A percentile compares a stretch with the other conserved stretches of the same genome.
Evolutionary conservation across 768 basidiomycete species (phyloP).

Genomic region (Russula earlei): DNA sequence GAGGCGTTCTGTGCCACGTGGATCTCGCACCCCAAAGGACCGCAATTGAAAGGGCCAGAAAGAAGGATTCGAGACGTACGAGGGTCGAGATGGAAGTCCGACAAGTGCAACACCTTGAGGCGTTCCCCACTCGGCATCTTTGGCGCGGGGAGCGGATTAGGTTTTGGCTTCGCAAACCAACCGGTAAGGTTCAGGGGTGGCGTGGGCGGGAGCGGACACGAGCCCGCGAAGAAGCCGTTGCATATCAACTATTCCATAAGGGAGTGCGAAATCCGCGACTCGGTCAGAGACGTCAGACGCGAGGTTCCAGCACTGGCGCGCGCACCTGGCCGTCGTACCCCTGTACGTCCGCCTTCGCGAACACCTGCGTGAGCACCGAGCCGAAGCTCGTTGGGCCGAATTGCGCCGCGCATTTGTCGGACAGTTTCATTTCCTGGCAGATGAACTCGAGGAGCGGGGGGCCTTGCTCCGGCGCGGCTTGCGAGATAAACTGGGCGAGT

Average conservation of each 20-base stretch:
- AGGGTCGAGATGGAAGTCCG: constrained; percentile 70
- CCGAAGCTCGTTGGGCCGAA: constrained; percentile 46
- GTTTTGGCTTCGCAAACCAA: constrained; percentile 76
- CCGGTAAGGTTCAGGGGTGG: constrained; percentile 50
- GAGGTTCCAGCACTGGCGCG: background rate
- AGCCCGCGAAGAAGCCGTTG: constrained; percentile 41
- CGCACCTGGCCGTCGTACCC: constrained; percentile 65
- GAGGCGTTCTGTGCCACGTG: no score
- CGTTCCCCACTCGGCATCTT: constrained; percentile 54
- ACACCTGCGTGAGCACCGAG: constrained; percentile 57
- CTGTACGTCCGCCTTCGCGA: constrained; percentile 60
- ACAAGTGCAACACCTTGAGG: constrained; percentile 64
- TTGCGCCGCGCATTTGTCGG: constrained; percentile 35
- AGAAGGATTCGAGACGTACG: constrained; percentile 31
- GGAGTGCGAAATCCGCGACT: background rate
- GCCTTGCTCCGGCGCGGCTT: constrained; percentile 53
- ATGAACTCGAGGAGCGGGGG: constrained; percentile 46
- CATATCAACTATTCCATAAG: constrained; percentile 41
- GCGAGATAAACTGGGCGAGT: constrained; percentile 53
- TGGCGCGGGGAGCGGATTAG: constrained; percentile 47
- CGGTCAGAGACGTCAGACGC: background rate
- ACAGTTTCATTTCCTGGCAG: constrained; percentile 51
- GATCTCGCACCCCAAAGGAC: no score
- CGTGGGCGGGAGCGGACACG: constrained; percentile 50
- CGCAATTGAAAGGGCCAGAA: background rate